Conservation (phyloP, 2,329 filamentous ascomycete species). For the Phoma sp. region DNA sequence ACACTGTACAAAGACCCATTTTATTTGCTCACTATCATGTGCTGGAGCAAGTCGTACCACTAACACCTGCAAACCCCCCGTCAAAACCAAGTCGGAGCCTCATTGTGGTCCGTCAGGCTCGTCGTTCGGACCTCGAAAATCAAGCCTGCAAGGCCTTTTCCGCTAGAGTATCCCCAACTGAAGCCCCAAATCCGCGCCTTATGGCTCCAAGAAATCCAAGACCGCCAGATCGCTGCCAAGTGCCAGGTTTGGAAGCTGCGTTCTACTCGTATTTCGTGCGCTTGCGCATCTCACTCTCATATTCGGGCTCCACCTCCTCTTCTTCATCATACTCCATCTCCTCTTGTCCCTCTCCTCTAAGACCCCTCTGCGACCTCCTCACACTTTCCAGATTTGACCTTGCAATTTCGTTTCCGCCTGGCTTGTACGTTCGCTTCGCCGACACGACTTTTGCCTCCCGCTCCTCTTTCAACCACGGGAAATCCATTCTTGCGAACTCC, state of each 20-base stretch:
- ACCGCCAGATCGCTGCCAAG: neutral
- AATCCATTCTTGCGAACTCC: constrained; percentile 48
- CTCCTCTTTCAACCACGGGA: constrained; percentile 48
- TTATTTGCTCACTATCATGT: constrained; percentile 17
- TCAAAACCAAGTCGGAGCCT: neutral
- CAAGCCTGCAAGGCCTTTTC: neutral
- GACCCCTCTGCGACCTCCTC: constrained; percentile 18
- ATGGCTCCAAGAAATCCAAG: neutral
- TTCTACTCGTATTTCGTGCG: constrained; percentile 12
- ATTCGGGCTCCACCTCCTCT: constrained; percentile 1
- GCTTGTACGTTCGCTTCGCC: constrained; percentile 27
- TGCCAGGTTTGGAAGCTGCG: no score
- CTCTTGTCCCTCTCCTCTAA: constrained; percentile 11
- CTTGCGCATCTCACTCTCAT: constrained; percentile 5
- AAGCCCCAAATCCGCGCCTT: neutral
- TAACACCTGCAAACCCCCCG: neutral
- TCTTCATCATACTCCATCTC: constrained; percentile 18
- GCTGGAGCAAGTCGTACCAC: constrained; percentile 3
- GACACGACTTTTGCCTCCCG: constrained; percentile 4
- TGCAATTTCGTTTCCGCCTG: constrained; percentile 40
- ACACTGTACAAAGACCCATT: constrained; percentile 38
- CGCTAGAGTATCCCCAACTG: neutral
- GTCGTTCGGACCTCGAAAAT: neutral
- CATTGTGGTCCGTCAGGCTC: neutral
- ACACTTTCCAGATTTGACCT: constrained; percentile 29